phyloP scores from a whole-genome alignment of 495 filamentous ascomycete genomes.

The Pseudevernia furfuracea region DNA sequence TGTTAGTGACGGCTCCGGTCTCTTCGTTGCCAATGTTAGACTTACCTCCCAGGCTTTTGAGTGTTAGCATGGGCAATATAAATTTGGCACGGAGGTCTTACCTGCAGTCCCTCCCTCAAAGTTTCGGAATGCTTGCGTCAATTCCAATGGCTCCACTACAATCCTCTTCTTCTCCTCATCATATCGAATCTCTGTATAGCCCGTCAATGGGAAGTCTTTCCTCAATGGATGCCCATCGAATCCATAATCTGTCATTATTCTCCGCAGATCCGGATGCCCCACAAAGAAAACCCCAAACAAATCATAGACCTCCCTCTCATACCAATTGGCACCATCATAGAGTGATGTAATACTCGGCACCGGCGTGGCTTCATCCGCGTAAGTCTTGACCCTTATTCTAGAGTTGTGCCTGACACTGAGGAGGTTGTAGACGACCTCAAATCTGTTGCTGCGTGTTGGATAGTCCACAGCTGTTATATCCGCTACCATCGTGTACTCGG shows the following conservation, averaged over 20 bases:
- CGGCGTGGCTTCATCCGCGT: slow-evolving; percentile 92
- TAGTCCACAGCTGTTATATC: slow-evolving; percentile 94
- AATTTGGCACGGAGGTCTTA: background rate
- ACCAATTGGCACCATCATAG: slow-evolving; percentile 97
- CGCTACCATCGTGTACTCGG: slow-evolving; percentile 88
- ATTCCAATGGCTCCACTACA: slow-evolving; percentile 91
- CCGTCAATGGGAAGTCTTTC: slow-evolving; percentile 97
- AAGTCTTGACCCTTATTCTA: slow-evolving; percentile 96
- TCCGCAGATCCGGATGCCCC: slow-evolving; percentile 88
- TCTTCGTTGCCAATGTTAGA: background rate
- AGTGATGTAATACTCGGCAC: slow-evolving; percentile 80
- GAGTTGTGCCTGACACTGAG: slow-evolving; percentile 93
- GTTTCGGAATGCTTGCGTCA: slow-evolving; percentile 98
- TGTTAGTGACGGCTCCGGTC: background rate
- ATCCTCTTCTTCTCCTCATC: slow-evolving; percentile 99
- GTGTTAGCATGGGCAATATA: background rate
- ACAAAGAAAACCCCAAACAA: slow-evolving; percentile 96
- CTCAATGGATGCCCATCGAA: slow-evolving; percentile 96
- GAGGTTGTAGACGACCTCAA: slow-evolving; percentile 97
- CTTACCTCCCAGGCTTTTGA: slow-evolving; percentile 17
- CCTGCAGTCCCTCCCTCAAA: slow-evolving; percentile 72
- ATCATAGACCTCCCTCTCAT: slow-evolving; percentile 96
- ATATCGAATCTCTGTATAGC: slow-evolving; percentile 96
- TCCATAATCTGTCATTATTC: slow-evolving; percentile 99
- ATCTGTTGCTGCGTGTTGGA: slow-evolving; percentile 86